Percentiles rank a stretch among this genome's conserved stretches.
Conservation (phyloP, 768 basidiomycete species). For the Xanthoconium purpureum region DNA sequence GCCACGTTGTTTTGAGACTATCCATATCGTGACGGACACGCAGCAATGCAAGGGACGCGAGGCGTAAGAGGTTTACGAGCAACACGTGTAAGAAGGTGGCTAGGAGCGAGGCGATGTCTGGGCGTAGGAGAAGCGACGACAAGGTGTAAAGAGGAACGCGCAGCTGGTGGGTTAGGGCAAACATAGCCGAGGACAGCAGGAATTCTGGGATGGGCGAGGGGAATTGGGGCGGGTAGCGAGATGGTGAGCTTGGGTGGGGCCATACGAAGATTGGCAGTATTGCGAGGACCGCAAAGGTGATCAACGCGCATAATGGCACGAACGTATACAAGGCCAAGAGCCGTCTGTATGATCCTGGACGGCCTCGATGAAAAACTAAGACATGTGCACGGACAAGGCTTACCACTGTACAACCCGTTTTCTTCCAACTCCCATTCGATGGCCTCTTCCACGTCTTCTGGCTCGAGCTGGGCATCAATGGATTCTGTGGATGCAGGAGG, state of each 20-base stretch:
- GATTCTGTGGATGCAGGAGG: constrained; percentile 6
- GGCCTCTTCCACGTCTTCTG: constrained; percentile 40
- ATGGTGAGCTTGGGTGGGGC: constrained; percentile 34
- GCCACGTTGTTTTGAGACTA: constrained; percentile 48
- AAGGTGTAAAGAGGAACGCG: constrained; percentile 34
- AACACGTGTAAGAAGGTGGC: constrained; percentile 47
- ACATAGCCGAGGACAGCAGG: constrained; percentile 57
- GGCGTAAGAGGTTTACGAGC: constrained; percentile 52
- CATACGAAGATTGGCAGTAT: constrained; percentile 50
- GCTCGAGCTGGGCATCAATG: constrained; percentile 14
- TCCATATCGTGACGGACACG: constrained; percentile 45
- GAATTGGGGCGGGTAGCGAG: constrained; percentile 47
- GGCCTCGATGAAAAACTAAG: neutral
- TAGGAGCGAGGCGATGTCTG: constrained; percentile 33
- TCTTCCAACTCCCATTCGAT: constrained; percentile 46
- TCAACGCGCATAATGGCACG: constrained; percentile 52
- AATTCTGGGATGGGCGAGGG: constrained; percentile 67
- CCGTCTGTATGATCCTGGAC: constrained; percentile 59
- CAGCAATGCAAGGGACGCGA: constrained; percentile 52
- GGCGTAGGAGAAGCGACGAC: constrained; percentile 31
- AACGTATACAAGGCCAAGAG: constrained; percentile 56
- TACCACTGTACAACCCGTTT: constrained; percentile 50
- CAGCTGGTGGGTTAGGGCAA: constrained; percentile 30
- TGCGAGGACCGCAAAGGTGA: constrained; percentile 50
- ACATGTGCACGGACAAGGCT: constrained; percentile 11